Percentiles rank a stretch among this genome's conserved stretches.
These are phyloP conservation scores for Guillardia theta DNA, from an alignment of 78 protist species.

Conservation along the genomic window DNA sequence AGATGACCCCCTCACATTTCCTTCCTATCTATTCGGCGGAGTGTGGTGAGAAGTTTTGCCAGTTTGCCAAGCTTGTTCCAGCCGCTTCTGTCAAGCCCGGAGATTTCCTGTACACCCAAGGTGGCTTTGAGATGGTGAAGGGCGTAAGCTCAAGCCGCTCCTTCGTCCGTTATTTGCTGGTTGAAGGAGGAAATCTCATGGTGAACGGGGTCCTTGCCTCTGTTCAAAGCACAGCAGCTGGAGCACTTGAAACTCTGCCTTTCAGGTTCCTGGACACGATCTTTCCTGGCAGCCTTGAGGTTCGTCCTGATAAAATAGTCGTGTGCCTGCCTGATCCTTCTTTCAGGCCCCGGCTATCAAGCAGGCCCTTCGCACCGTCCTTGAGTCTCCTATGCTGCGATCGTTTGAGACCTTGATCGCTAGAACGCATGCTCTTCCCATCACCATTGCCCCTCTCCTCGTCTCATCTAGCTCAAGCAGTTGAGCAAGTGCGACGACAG, in stretches of 20 bases:
- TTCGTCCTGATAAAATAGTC: too few species aligned
- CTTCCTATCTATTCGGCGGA: neutral
- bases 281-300: neutral
- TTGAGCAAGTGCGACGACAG: too few species aligned
- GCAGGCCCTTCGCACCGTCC: neutral
- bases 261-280: neutral
- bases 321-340: too few species aligned
- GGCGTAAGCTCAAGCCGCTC: neutral
- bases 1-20: neutral
- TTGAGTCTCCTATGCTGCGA: neutral
- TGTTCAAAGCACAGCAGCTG: neutral
- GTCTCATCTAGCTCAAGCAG: too few species aligned
- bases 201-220: neutral
- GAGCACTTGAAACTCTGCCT: neutral
- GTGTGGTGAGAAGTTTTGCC: neutral
- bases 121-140: neutral
- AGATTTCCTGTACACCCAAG: neutral
- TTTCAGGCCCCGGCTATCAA: neutral
- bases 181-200: neutral
- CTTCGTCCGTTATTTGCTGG: neutral
- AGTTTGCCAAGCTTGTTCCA: neutral
- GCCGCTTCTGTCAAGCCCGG: neutral
- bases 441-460: too few species aligned
- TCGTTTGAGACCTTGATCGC: neutral
- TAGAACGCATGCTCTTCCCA: too few species aligned